Evolutionary conservation across 805 yeast genomes (phyloP).

Genomic region (Nakazawaea molendinolei): DNA sequence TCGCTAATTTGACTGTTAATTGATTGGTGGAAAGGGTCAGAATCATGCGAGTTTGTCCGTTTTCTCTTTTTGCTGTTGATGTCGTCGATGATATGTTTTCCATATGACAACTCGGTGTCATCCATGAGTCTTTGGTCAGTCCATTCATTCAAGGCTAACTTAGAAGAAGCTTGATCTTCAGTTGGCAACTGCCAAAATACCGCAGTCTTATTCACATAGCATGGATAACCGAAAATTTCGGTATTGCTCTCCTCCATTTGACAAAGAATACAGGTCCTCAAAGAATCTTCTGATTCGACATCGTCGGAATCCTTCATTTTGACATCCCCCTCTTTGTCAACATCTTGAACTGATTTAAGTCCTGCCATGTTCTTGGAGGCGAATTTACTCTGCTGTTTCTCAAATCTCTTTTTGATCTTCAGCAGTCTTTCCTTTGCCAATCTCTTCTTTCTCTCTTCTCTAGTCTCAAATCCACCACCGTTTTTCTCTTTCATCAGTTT

Average conservation of each 20-base stretch:
- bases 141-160: constrained; percentile 23
- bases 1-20: no score
- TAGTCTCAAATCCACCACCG: constrained; percentile 40
- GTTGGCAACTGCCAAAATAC: constrained; percentile 42
- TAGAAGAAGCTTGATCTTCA: constrained; percentile 14
- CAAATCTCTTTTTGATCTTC: constrained; percentile 55
- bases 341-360: constrained; percentile 13
- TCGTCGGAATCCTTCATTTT: constrained; percentile 16
- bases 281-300: constrained; percentile 19
- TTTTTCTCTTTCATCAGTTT: constrained; percentile 38
- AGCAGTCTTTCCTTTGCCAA: constrained; percentile 58
- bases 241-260: constrained; percentile 41
- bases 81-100: constrained; percentile 5
- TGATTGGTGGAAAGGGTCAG: constrained; percentile 15
- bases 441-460: constrained; percentile 46
- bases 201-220: constrained; percentile 38
- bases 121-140: constrained; percentile 10
- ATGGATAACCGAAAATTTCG: constrained; percentile 54
- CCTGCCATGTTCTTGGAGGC: constrained; percentile 30
- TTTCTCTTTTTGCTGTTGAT: constrained; percentile 7
- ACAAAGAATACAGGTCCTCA: constrained; percentile 49
- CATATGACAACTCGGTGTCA: constrained; percentile 3
- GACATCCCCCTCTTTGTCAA: constrained; percentile 17
- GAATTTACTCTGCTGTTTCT: constrained; percentile 43
- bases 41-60: constrained; percentile 6